Base-by-base conservation (phyloP, 768 basidiomycete species). In the Terana coerulea region DNA sequence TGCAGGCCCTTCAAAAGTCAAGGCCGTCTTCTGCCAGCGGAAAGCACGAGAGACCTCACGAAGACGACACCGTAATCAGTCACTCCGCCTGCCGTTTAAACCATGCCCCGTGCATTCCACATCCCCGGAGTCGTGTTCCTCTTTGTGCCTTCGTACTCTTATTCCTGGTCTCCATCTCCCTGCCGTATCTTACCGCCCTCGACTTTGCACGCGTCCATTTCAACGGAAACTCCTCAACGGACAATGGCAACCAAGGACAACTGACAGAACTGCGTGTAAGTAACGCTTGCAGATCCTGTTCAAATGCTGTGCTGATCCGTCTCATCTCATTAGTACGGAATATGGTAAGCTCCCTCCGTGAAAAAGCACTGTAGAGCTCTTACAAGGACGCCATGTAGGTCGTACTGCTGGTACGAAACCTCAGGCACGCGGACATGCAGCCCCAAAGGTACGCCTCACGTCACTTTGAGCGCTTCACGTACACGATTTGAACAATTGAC, bases 141-240 rank as follows among this genome's bases (percentile, higher is more conserved):
- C 47, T 70, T 79, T 68, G 65, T 37, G 87, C 88, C 24, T 77
- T 88, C 52, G 75, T 84, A 1, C 76, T 90, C 55, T 78, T 77
- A 58, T 71, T 89, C 62, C 69, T 90, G 55, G 78, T 81, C 28
- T 82, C 87, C 11, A 74, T 91, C 43, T 90, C 88, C 14, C 70
- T 89, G 3, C 88, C 89, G 1, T 82, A 70, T 68, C 72, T 91
- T 19, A 72, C 82, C 17, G 79, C 76, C 0, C 70, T 89, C 58
- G 88, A 89, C 66, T 72, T 91, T 60, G 74, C 76, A 12, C 81
- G 86, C 25, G 73, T 78, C 10, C 75, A 78, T 47, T 80, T 83
- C 49, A 57, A 60, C 36, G 69, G 71, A 34, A 53, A 58, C 46
- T 51, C 68, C 52, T 54, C 60, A 17, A 40, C 54, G 12, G 63